These are phyloP conservation scores for Hibiscus mutabilis DNA, from an alignment of 345 rosid species.

Conservation along the genomic window DNA sequence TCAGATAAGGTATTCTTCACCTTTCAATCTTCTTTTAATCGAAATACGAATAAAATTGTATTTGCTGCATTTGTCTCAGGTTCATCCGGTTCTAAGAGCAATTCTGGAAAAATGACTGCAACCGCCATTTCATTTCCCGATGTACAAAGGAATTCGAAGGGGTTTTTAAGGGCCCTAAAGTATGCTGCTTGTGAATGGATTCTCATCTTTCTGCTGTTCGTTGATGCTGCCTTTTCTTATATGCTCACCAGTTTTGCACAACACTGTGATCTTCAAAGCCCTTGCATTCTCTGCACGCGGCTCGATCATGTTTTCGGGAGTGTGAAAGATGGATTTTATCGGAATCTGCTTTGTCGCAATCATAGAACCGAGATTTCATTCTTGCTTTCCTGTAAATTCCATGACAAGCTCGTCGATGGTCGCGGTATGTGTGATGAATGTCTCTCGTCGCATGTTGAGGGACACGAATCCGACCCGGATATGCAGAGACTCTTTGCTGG, in stretches of 20 bases:
- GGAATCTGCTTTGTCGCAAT: slow-evolving; percentile 44
- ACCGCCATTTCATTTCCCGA: slow-evolving; percentile 14
- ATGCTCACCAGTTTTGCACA: slow-evolving; percentile 52
- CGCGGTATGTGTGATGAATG: slow-evolving; percentile 56
- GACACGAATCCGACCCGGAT: slow-evolving; percentile 41
- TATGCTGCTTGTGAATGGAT: slow-evolving; percentile 64
- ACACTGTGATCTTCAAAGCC: slow-evolving; percentile 46
- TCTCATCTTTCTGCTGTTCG: slow-evolving; percentile 50
- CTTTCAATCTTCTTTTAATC: not conserved
- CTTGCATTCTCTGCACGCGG: slow-evolving; percentile 70
- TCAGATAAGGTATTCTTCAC: not conserved
- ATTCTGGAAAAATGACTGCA: slow-evolving; percentile 28
- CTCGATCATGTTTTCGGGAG: slow-evolving; percentile 48
- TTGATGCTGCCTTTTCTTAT: slow-evolving; percentile 53
- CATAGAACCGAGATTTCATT: slow-evolving; percentile 62
- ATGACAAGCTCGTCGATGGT: slow-evolving; percentile 52
- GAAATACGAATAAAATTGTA: not conserved
- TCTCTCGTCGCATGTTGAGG: slow-evolving; percentile 48
- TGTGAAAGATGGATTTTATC: slow-evolving; percentile 34
- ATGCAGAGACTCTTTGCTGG: slow-evolving; percentile 36
- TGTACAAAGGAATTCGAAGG: slow-evolving; percentile 20
- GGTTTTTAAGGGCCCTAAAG: slow-evolving; percentile 29
- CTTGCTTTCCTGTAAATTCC: slow-evolving; percentile 48
- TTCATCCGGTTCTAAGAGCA: not conserved
- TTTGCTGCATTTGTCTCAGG: too few relatives aligned